Evolutionary conservation across 2,329 filamentous ascomycete species (phyloP).

Genomic region (Monilinia laxa): DNA sequence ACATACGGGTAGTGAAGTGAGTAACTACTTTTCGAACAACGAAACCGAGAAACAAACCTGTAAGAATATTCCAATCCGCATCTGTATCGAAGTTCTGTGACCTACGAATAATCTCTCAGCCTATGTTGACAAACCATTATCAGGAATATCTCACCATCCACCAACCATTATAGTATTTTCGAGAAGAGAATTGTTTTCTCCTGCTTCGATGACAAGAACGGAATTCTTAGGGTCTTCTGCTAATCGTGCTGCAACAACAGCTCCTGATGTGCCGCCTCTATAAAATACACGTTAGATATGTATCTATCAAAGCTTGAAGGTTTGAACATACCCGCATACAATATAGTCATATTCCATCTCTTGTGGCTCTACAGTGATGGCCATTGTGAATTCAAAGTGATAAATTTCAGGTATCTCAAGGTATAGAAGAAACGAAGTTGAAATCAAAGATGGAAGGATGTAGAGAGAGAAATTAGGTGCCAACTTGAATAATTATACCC

Average conservation of each 20-base stretch:
- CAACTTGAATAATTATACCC: neutral
- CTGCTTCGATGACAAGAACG: conserved; percentile 51
- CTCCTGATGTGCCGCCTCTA: conserved; percentile 50
- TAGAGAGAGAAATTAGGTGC: neutral
- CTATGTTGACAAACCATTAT: neutral
- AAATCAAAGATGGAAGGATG: neutral
- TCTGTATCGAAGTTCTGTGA: conserved; percentile 49
- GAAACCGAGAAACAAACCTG: conserved; percentile 25
- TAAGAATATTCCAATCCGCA: conserved; percentile 53
- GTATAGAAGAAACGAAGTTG: neutral
- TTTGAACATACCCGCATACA: conserved; percentile 32
- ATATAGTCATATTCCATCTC: conserved; percentile 35
- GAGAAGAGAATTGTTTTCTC: conserved; percentile 46
- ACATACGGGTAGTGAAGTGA: too few species aligned
- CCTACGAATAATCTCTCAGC: conserved; percentile 37
- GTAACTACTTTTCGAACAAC: too few species aligned
- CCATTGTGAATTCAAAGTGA: conserved; percentile 15
- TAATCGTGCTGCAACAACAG: conserved; percentile 52
- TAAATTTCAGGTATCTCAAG: neutral
- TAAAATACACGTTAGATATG: neutral
- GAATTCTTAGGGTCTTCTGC: conserved; percentile 51
- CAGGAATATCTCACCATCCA: conserved; percentile 41
- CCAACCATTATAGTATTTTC: conserved; percentile 54
- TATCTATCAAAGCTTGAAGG: neutral
- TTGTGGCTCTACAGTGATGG: conserved; percentile 27